Evolutionary conservation across 2,329 filamentous ascomycete genomes (phyloP).

Genomic region (Sporothrix globosa): DNA sequence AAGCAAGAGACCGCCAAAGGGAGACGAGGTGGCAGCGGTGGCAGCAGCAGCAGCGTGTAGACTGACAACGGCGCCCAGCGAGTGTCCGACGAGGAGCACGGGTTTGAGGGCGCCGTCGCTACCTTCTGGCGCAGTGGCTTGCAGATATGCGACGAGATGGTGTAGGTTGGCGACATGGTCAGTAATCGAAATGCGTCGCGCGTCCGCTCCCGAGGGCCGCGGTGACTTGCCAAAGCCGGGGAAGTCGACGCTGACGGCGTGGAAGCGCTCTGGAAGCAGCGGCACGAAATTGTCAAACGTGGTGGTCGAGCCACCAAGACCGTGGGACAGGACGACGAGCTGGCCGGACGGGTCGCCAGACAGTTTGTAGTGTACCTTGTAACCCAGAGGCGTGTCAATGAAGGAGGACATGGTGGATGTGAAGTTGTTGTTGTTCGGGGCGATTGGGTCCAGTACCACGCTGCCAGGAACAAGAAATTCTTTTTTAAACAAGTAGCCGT

Average conservation of each 20-base stretch:
- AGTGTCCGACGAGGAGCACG: slow-evolving; percentile 43
- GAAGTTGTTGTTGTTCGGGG: not conserved
- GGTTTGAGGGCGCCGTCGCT: not conserved
- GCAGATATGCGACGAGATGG: slow-evolving; percentile 37
- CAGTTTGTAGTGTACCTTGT: slow-evolving; percentile 24
- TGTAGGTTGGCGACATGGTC: slow-evolving; percentile 41
- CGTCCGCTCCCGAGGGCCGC: slow-evolving; percentile 14
- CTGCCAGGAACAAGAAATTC: too few species aligned
- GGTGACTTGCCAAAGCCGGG: slow-evolving; percentile 41
- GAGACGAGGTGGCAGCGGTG: not conserved
- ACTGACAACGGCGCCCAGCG: slow-evolving; percentile 44
- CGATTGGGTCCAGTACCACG: too few species aligned
- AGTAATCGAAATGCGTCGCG: slow-evolving; percentile 35
- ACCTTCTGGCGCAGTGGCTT: slow-evolving; percentile 27
- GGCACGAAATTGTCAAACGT: slow-evolving; percentile 39
- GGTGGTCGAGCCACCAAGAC: slow-evolving; percentile 39
- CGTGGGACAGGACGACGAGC: slow-evolving; percentile 41
- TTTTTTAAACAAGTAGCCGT: too few species aligned
- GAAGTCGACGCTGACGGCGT: slow-evolving; percentile 39
- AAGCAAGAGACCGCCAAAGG: slow-evolving; percentile 40
- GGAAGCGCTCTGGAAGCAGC: slow-evolving; percentile 35
- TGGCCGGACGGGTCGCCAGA: slow-evolving; percentile 37
- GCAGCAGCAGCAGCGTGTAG: slow-evolving; percentile 42
- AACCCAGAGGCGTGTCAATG: slow-evolving; percentile 20
- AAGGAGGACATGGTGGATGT: slow-evolving; percentile 7